Conservation (phyloP, 305 asterid genomes). For the Rubia occidens region DNA sequence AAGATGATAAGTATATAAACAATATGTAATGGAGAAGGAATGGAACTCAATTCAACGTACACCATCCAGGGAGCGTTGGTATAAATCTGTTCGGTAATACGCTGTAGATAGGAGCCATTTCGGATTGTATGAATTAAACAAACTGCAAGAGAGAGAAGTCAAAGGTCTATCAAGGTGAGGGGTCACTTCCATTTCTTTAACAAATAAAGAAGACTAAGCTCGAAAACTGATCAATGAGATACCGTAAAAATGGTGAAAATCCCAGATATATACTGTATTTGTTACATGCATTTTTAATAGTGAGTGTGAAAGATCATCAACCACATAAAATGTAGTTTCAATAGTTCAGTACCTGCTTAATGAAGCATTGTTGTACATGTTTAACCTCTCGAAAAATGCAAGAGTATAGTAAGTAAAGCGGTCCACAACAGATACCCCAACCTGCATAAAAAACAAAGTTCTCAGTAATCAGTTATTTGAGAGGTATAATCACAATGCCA, state of each 20-base stretch:
- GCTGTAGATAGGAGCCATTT: slow-evolving; percentile 74
- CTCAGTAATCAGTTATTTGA: not conserved
- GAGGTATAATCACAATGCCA: slow-evolving; percentile 3
- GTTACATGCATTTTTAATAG: not conserved
- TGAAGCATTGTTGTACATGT: slow-evolving; percentile 87
- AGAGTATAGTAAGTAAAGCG: slow-evolving; percentile 87
- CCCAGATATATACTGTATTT: not conserved
- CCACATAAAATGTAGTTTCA: not conserved
- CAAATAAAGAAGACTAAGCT: not conserved
- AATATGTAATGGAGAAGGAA: slow-evolving; percentile 6
- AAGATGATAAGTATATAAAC: not conserved
- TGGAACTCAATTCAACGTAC: slow-evolving; percentile 29
- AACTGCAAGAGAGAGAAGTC: slow-evolving; percentile 41
- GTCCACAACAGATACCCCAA: slow-evolving; percentile 90
- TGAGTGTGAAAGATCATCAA: not conserved
- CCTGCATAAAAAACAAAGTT: slow-evolving; percentile 35
- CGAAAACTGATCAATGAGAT: not conserved
- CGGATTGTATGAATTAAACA: slow-evolving; percentile 77
- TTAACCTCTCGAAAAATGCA: slow-evolving; percentile 90
- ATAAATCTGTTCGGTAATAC: slow-evolving; percentile 70
- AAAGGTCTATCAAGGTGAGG: slow-evolving; percentile 10
- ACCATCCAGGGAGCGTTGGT: slow-evolving; percentile 60
- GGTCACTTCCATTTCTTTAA: not conserved
- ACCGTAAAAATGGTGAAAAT: not conserved
- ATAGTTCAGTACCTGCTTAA: slow-evolving; percentile 51